Conservation (phyloP, 2,329 filamentous ascomycete genomes). For the Phymatotrichopsis omnivora region DNA sequence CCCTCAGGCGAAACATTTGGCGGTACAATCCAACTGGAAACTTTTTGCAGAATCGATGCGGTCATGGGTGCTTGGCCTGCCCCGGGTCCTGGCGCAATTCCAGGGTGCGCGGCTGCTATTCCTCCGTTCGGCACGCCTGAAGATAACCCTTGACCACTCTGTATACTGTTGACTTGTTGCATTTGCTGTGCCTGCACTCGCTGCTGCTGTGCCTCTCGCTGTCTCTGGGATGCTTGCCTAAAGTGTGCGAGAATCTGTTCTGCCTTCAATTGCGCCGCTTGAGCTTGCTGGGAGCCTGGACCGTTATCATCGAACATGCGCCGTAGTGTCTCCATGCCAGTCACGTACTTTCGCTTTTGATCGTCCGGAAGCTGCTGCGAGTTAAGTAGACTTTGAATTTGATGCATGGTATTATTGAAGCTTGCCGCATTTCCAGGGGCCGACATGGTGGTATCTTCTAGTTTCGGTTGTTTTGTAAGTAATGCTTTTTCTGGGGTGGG, state of each 20-base stretch:
- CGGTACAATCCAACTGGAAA: conserved; percentile 22
- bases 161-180: conserved; percentile 2
- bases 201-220: conserved; percentile 9
- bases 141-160: too few species aligned
- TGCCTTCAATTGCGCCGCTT: conserved; percentile 17
- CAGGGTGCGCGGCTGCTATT: conserved; percentile 8
- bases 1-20: conserved; percentile 15
- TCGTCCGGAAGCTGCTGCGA: conserved; percentile 21
- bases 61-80: conserved; percentile 10
- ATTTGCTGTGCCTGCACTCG: conserved; percentile 16
- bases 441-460: conserved; percentile 11
- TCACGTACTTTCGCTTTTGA: conserved; percentile 19
- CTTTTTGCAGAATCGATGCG: neutral
- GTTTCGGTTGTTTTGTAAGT: conserved; percentile 19
- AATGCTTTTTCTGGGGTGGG: conserved; percentile 12
- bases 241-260: conserved; percentile 23
- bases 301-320: conserved; percentile 18
- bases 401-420: conserved; percentile 7
- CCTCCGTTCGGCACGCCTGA: too few species aligned
- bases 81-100: conserved; percentile 8
- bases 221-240: neutral
- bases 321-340: conserved; percentile 14
- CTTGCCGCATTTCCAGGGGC: conserved; percentile 9
- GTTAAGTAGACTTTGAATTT: conserved; percentile 17
- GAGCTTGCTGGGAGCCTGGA: conserved; percentile 9